A percentile compares a stretch with the other conserved stretches of the same genome.
Conservation (phyloP, 2,329 filamentous ascomycete genomes). For the Fusarium proliferatum region DNA sequence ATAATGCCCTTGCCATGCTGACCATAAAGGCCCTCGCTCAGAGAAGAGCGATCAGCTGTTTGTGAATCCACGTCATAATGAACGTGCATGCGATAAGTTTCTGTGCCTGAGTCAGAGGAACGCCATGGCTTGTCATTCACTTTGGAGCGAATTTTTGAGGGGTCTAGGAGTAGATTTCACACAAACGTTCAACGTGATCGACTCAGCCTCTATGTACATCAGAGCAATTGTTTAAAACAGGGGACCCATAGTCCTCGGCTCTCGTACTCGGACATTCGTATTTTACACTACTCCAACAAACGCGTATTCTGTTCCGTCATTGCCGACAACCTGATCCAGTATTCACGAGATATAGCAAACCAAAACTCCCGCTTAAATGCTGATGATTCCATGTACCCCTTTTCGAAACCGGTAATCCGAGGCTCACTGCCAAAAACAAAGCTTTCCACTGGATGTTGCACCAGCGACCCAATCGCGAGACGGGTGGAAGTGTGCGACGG, state of each 20-base stretch:
- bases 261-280: constrained; percentile 15
- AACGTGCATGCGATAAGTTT: constrained; percentile 11
- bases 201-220: constrained; percentile 23
- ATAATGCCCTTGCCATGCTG: constrained; percentile 13
- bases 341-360: constrained; percentile 13
- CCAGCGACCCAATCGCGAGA: constrained; percentile 91
- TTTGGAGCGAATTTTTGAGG: neutral
- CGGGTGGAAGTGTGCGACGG: constrained; percentile 91
- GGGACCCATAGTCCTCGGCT: neutral
- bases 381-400: neutral
- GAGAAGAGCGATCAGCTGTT: constrained; percentile 23
- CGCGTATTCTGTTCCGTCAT: constrained; percentile 1
- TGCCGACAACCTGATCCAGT: constrained; percentile 7
- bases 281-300: neutral
- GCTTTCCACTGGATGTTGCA: constrained; percentile 90
- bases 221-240: constrained; percentile 4
- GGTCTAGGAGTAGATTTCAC: neutral
- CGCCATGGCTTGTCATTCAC: neutral
- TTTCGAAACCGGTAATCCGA: neutral
- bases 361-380: constrained; percentile 37
- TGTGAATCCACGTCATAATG: constrained; percentile 4
- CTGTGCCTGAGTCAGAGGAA: neutral
- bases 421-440: constrained; percentile 87
- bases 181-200: constrained; percentile 18
- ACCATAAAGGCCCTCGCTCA: constrained; percentile 19